Base-by-base conservation (phyloP, 2,329 filamentous ascomycete genomes). In the Lecanicillium sp. region DNA sequence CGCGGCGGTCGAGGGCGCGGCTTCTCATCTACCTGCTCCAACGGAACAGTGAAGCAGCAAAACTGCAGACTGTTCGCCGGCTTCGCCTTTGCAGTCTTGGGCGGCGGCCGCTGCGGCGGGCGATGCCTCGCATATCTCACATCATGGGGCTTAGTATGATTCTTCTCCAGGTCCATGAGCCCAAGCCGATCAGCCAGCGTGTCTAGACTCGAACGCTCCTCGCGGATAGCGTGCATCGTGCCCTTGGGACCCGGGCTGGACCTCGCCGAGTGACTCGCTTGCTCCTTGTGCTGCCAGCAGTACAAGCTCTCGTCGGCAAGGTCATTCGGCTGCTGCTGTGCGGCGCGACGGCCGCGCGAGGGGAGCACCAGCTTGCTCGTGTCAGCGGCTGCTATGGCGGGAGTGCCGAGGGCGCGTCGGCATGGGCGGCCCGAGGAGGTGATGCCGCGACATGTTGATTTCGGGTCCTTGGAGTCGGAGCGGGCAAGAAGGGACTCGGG, bases 221-320 rank as follows among this genome's bases (percentile, higher is more conserved):
- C 73, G 39, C 81, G 60, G 4, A 80, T 74, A 6, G 77, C 71
- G 4, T 72, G 65, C 14, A 65, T 56, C 30, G 56, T 58, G 42
- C 53, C 52, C 30, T 59, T 58, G 4, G 65, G 66, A 2, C 67
- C 66, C 2, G 68, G 65, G 44, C 62, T 71, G 14, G 68, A 69
- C 32, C 57, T 58, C 3, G 68, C 57, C 8, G 70, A 68, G 41
- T 58, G 52, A 48, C 57, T 55, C 40, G 87, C 87, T 60, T 98
- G 92, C 41, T 92, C 87, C 57, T 86, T 89, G 66, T 98, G 92
- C 59, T 96, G 88, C 84, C 86, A 95, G 68, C 90, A 97, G 64
- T 88, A 96, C 36, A 81, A 74, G n/a, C 64, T 69, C 44, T 78
- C 72, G 34, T 77, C 71, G 41, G 67, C 63, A 3, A 74, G 70